Evolutionary conservation across 805 yeast genomes (phyloP), one percentile per base, ranked within the genome.

Genomic region (Metschnikowia shivogae): DNA sequence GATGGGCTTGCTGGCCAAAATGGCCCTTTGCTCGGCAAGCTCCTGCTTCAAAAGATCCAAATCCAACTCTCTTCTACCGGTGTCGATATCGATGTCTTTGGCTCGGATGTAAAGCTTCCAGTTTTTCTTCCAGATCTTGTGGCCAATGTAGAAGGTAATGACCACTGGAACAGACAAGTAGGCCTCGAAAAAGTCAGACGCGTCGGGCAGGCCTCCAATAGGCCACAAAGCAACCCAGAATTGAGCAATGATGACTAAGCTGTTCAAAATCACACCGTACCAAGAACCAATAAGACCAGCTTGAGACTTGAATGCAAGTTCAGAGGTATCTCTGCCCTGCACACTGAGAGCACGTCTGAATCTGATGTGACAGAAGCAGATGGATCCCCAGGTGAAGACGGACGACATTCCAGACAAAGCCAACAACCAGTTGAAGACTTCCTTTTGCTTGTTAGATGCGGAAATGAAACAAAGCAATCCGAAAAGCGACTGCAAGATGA

Each of bases 161-260:
- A 84, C 70, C 38, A 86, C 76, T 14, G 87, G 86, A 46, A 74
- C 72, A 10, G 88, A 79, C 55, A 87, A 68, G 63, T 82, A 86
- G 22, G 78, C 68, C 59, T 75, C 68, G 72, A 87, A 87, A 73
- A 87, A 87, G 33, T 17, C 44, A 6, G 32, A 17, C 36, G 54
- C 58, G 26, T 48, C 30, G 5, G 58, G 55, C 14, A 36, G 27
- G 26, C 43, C 56, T n/a, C 76, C 80, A 42, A 82, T 62, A 39
- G 88, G 86, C 58, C 71, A 80, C 42, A 81, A 61, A 7, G 86
- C 83, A 39, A 81, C 76, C 82, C 85, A 82, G 61, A 82, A 80
- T 58, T 81, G 86, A 3, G 81, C 84, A 42, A 75, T 62, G 22
- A 81, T 55, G 27, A 81, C 73, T 45, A 81, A 66, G 9, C 67